These are phyloP conservation scores for Termitomyces eurrhizus DNA, from an alignment of 768 basidiomycete genomes.

Conservation along the genomic window DNA sequence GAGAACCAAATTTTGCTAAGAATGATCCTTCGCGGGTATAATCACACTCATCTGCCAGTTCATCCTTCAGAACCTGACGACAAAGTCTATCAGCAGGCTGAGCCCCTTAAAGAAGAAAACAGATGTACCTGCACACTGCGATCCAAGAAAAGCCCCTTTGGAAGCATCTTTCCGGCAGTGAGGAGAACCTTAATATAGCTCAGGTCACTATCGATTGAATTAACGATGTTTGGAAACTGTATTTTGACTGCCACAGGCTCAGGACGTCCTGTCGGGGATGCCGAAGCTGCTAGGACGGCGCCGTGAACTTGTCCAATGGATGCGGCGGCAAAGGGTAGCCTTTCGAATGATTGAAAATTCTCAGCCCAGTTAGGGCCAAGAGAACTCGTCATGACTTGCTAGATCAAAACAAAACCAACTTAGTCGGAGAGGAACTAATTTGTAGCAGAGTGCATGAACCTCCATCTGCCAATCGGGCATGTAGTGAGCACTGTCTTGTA, in stretches of 20 bases:
- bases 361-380: constrained; percentile 73
- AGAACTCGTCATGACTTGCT: constrained; percentile 71
- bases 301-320: constrained; percentile 96
- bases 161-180: constrained; percentile 75
- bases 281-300: constrained; percentile 53
- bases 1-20: constrained; percentile 54
- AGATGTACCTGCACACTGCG: constrained; percentile 67
- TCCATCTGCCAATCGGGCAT: constrained; percentile 99
- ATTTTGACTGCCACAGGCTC: constrained; percentile 79
- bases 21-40: constrained; percentile 82
- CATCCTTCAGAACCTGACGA: constrained; percentile 78
- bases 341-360: constrained; percentile 72
- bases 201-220: constrained; percentile 85
- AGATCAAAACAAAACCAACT: constrained; percentile 4
- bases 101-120: not conserved
- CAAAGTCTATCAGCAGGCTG: not conserved
- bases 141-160: constrained; percentile 87
- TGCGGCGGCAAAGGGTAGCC: constrained; percentile 89
- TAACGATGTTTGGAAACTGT: constrained; percentile 90
- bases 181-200: constrained; percentile 82
- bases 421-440: not conserved
- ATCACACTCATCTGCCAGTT: constrained; percentile 90
- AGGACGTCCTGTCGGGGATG: constrained; percentile 50
- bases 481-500: constrained; percentile 95
- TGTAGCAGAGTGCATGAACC: constrained; percentile 36